Percentiles rank a stretch among this genome's conserved stretches.
phyloP scores from a whole-genome alignment of 306 rosid genomes.

The Fragaria nilgerrensis region DNA sequence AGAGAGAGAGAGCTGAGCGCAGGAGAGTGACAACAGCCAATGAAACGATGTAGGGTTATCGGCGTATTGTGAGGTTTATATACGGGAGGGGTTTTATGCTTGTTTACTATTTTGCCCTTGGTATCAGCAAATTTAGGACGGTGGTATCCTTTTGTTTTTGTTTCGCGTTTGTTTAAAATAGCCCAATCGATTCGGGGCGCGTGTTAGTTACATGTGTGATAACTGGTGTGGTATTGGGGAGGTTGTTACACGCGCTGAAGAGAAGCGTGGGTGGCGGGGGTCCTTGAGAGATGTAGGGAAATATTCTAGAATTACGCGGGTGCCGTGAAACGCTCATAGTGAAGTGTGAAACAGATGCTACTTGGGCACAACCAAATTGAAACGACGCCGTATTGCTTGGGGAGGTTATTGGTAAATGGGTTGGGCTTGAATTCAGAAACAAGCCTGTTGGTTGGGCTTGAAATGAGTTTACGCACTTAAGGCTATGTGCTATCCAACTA shows the following conservation, averaged over 20 bases:
- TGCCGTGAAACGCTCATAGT: neutral
- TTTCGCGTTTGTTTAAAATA: neutral
- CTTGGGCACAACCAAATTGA: neutral
- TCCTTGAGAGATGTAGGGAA: neutral
- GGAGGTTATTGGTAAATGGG: neutral
- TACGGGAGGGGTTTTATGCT: neutral
- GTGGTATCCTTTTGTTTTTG: neutral
- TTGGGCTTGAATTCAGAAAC: neutral
- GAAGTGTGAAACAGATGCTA: neutral
- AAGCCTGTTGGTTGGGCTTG: too few relatives aligned
- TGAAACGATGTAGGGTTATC: constrained; percentile 1
- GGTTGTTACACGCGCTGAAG: neutral
- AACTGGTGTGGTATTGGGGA: neutral
- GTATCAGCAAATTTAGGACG: neutral
- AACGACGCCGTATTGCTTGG: neutral
- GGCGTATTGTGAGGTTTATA: neutral
- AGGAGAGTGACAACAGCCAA: neutral
- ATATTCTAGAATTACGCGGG: neutral
- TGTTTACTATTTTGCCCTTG: constrained; percentile 25
- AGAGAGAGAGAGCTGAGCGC: neutral
- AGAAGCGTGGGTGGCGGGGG: neutral
- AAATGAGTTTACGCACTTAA: too few relatives aligned
- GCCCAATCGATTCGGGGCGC: neutral
- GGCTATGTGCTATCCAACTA: too few relatives aligned
- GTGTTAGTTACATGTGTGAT: neutral